phyloP scores from a whole-genome alignment of 2,329 filamentous ascomycete genomes.

The Diaporthe helianthi region DNA sequence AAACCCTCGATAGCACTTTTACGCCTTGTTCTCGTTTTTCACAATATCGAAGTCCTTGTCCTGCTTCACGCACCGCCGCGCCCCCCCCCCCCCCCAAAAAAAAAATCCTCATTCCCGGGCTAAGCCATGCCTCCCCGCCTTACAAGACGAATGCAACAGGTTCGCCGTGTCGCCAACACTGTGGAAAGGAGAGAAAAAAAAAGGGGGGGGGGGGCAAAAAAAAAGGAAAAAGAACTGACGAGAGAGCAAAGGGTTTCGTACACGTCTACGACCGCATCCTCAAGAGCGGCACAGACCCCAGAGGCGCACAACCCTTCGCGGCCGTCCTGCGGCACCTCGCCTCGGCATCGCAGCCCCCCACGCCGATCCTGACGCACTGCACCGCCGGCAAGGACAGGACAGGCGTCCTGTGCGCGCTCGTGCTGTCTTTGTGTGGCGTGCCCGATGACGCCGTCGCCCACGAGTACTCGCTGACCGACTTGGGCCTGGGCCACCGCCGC shows the following conservation, averaged over 20 bases:
- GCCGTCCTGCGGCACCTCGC: slow-evolving; percentile 63
- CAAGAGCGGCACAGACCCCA: slow-evolving; percentile 51
- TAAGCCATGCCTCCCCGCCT: background rate
- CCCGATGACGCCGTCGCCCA: slow-evolving; percentile 63
- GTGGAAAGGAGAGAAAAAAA: background rate
- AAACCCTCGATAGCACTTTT: background rate
- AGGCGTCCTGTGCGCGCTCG: slow-evolving; percentile 71
- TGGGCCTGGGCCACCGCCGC: slow-evolving; percentile 62
- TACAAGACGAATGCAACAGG: background rate
- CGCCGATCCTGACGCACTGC: slow-evolving; percentile 72
- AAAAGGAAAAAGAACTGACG: background rate
- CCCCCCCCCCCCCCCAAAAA: too few species aligned
- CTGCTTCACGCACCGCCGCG: too few species aligned
- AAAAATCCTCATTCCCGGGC: background rate
- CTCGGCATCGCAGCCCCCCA: slow-evolving; percentile 40
- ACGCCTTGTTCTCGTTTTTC: background rate
- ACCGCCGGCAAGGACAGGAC: slow-evolving; percentile 82
- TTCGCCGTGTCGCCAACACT: background rate
- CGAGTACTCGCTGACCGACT: slow-evolving; percentile 73
- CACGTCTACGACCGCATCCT: slow-evolving; percentile 70
- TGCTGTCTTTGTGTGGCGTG: slow-evolving; percentile 70
- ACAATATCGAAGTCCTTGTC: background rate
- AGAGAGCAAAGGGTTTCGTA: slow-evolving; percentile 61
- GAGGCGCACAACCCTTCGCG: slow-evolving; percentile 61
- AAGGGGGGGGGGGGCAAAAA: too few species aligned